Evolutionary conservation across 495 filamentous ascomycete genomes (phyloP).

Genomic region (Rostrohypoxylon terebratum): DNA sequence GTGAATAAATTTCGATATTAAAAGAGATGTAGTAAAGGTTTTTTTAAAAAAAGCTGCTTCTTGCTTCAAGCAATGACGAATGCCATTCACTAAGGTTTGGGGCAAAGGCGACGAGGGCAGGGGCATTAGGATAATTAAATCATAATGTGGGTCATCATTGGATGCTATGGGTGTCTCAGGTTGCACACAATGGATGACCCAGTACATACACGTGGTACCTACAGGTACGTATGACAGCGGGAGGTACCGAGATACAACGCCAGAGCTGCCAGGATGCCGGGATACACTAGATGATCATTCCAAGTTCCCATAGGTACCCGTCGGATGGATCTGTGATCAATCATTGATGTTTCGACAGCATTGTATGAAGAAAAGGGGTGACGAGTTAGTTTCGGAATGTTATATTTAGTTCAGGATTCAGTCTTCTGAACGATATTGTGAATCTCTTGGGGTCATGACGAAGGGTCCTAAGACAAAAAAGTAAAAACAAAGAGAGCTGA

Average conservation of each 20-base stretch:
- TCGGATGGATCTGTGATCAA: neutral
- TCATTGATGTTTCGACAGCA: slow-evolving; percentile 8
- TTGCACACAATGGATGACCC: slow-evolving; percentile 18
- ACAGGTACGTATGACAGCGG: neutral
- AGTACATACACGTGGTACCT: slow-evolving; percentile 22
- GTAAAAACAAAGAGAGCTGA: neutral
- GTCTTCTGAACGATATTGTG: neutral
- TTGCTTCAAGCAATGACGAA: slow-evolving; percentile 19
- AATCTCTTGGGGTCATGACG: slow-evolving; percentile 3
- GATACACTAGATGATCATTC: neutral
- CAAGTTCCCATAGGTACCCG: neutral
- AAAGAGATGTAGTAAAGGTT: neutral
- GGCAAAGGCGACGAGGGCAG: slow-evolving; percentile 6
- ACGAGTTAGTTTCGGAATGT: neutral
- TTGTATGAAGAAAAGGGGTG: slow-evolving; percentile 9
- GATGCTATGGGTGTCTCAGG: slow-evolving; percentile 11
- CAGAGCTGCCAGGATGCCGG: neutral
- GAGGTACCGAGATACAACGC: neutral
- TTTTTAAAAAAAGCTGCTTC: neutral
- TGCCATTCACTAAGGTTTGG: slow-evolving; percentile 18
- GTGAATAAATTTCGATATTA: neutral
- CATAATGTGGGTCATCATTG: slow-evolving; percentile 30
- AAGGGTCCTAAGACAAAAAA: neutral
- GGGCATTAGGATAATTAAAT: slow-evolving; percentile 22
- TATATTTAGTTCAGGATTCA: slow-evolving; percentile 13